Conservation (phyloP, 2,329 filamentous ascomycete genomes). For the Penicillium sp. region DNA sequence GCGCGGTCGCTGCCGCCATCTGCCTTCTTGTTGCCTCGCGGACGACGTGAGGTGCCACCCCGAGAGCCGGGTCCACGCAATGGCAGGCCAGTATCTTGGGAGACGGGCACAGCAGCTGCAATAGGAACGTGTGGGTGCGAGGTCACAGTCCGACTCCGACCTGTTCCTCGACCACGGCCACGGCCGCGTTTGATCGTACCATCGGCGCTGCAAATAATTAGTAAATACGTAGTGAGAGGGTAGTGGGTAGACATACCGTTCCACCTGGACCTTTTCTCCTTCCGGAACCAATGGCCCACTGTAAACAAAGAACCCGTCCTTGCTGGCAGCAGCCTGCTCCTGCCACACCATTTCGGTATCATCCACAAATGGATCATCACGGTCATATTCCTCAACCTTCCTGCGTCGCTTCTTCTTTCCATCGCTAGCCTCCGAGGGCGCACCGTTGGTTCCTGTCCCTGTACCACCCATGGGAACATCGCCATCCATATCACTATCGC, state of each 20-base stretch:
- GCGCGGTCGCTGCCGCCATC: conserved; percentile 67
- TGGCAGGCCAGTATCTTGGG: conserved; percentile 75
- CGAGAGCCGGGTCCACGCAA: conserved; percentile 62
- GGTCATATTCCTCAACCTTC: conserved; percentile 59
- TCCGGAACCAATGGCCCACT: conserved; percentile 83
- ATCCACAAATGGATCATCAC: conserved; percentile 64
- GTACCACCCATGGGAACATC: conserved; percentile 36
- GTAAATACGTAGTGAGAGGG: conserved; percentile 29
- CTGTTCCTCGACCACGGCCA: conserved; percentile 46
- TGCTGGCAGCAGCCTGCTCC: conserved; percentile 83
- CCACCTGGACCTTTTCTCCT: conserved; percentile 63
- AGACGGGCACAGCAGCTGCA: conserved; percentile 74
- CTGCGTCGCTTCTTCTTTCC: conserved; percentile 66
- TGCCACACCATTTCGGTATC: conserved; percentile 94
- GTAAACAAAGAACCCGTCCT: conserved; percentile 97
- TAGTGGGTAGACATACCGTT: conserved; percentile 43
- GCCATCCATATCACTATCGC: conserved; percentile 49
- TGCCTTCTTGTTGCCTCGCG: conserved; percentile 76
- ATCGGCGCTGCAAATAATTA: conserved; percentile 51
- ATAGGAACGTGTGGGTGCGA: conserved; percentile 66
- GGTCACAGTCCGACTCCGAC: conserved; percentile 47
- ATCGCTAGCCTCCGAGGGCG: conserved; percentile 46
- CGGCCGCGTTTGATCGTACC: conserved; percentile 59
- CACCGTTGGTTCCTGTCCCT: conserved; percentile 48
- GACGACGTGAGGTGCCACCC: conserved; percentile 68